phyloP scores from a whole-genome alignment of 441 rosid species.

The Populus hybrid region DNA sequence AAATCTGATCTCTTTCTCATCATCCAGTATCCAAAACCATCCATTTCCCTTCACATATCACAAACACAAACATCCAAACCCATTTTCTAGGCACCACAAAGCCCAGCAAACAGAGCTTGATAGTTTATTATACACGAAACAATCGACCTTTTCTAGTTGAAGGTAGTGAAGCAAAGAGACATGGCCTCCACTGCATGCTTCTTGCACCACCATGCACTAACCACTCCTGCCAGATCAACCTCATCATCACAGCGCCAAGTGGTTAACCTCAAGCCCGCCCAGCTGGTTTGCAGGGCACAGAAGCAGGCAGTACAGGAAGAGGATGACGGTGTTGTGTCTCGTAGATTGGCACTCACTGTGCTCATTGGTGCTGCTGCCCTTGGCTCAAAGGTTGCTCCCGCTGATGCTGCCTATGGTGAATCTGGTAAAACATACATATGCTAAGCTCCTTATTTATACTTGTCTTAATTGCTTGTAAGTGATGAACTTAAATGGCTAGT shows the following conservation, averaged over 20 bases:
- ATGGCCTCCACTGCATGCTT: conserved; percentile 93
- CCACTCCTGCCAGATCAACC: conserved; percentile 52
- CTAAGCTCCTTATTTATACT: neutral
- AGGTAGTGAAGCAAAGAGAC: neutral
- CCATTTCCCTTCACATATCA: conserved; percentile 33
- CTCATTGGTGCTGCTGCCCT: conserved; percentile 15
- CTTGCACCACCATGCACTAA: conserved; percentile 73
- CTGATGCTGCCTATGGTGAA: conserved; percentile 98
- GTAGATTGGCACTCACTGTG: conserved; percentile 43
- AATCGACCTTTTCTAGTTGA: neutral
- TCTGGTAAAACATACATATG: conserved; percentile 43
- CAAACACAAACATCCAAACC: neutral
- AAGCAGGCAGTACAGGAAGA: conserved; percentile 46
- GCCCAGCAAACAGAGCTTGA: too few species aligned
- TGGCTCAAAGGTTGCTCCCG: conserved; percentile 57
- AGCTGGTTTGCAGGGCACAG: conserved; percentile 67
- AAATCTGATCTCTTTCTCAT: conserved; percentile 37
- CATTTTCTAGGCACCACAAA: neutral
- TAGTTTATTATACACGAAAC: neutral
- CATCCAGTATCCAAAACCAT: conserved; percentile 36
- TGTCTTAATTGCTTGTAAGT: neutral
- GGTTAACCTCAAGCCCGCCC: conserved; percentile 40
- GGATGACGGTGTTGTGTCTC: conserved; percentile 49
- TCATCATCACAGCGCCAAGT: conserved; percentile 19
- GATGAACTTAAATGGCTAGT: neutral